A percentile compares a stretch with the other conserved stretches of the same genome.
Evolutionary conservation across 306 rosid species (phyloP).

Genomic region (Canavalia gladiata): DNA sequence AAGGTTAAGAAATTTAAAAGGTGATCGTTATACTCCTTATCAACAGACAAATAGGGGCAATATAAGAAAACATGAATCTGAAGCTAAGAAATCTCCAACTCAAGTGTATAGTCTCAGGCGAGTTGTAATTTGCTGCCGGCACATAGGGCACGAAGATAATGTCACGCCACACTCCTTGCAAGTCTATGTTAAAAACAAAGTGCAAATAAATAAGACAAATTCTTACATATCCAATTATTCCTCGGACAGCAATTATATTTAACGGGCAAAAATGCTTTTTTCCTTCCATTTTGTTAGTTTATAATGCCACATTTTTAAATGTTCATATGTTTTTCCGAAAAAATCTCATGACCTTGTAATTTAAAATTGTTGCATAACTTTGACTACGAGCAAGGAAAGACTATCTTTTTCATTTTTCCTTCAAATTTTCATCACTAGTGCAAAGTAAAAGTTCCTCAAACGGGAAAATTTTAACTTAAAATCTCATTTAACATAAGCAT

Average conservation of each 20-base stretch:
- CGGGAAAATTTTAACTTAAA: background rate
- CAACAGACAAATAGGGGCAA: background rate
- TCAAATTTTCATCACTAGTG: background rate
- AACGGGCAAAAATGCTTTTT: background rate
- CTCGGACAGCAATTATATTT: background rate
- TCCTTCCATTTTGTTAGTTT: background rate
- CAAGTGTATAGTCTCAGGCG: slow-evolving; percentile 74
- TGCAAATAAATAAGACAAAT: slow-evolving; percentile 8
- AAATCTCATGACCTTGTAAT: background rate
- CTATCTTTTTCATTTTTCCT: slow-evolving; percentile 7
- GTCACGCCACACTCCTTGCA: slow-evolving; percentile 84
- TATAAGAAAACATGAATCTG: background rate
- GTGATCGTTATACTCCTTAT: background rate
- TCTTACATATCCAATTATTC: background rate
- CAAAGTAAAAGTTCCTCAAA: slow-evolving; percentile 4
- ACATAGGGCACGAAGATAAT: slow-evolving; percentile 73
- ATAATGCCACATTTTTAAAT: background rate
- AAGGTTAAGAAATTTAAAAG: slow-evolving; percentile 7
- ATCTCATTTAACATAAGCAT: background rate
- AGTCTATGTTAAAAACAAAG: slow-evolving; percentile 58
- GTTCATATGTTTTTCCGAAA: background rate
- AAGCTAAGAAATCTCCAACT: slow-evolving; percentile 26
- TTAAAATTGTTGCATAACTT: slow-evolving; percentile 20
- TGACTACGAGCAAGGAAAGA: background rate
- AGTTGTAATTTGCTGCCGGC: slow-evolving; percentile 75